Evolutionary conservation across 495 filamentous ascomycete genomes (phyloP).

Genomic region (Aspergillus biplanus): DNA sequence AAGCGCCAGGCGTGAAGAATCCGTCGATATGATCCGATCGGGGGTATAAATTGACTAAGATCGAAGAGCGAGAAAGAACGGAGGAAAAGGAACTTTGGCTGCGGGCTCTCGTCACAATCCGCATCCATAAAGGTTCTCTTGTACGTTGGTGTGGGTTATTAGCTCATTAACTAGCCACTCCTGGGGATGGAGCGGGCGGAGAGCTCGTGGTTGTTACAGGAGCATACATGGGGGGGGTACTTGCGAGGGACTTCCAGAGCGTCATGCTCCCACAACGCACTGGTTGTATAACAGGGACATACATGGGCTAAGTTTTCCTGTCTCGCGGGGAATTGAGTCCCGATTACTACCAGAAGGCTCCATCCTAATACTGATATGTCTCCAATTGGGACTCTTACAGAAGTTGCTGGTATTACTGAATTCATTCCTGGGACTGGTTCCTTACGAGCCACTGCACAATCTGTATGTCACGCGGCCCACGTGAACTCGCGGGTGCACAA

Average conservation of each 20-base stretch:
- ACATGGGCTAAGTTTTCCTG: background rate
- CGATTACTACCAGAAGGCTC: background rate
- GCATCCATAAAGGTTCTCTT: background rate
- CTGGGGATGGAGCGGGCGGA: slow-evolving; percentile 28
- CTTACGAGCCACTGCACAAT: background rate
- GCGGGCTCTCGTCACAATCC: background rate
- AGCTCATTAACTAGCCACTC: slow-evolving; percentile 15
- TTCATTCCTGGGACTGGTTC: background rate
- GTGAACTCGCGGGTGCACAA: slow-evolving; percentile 17
- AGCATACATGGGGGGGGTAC: slow-evolving; percentile 14
- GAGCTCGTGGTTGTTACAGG: slow-evolving; percentile 33
- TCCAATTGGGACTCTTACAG: too few relatives aligned
- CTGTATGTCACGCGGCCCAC: slow-evolving; percentile 23
- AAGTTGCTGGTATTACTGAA: background rate
- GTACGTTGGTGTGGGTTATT: slow-evolving; percentile 7
- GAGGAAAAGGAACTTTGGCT: background rate
- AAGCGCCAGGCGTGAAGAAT: background rate
- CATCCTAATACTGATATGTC: background rate
- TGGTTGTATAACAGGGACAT: slow-evolving; percentile 6
- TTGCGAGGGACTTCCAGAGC: slow-evolving; percentile 4
- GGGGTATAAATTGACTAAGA: background rate
- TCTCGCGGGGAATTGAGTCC: background rate
- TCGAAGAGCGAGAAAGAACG: background rate
- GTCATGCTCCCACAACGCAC: background rate
- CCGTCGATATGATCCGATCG: background rate